Evolutionary conservation across 2,329 filamentous ascomycete species (phyloP), one percentile per base, ranked within the genome.

Genomic region (Fusarium buharicum): DNA sequence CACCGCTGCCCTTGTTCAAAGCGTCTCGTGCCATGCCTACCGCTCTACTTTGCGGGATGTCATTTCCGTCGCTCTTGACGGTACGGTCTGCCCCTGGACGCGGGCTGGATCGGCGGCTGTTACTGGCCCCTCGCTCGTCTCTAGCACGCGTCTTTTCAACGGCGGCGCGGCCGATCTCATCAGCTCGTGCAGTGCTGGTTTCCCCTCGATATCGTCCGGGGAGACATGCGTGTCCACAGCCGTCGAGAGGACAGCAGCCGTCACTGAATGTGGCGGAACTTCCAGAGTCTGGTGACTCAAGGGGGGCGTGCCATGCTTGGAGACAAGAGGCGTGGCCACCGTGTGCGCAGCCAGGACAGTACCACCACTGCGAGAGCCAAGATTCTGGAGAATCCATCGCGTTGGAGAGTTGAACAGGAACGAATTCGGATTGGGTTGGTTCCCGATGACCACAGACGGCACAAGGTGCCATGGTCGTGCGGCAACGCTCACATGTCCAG

Each of bases 181-280:
- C 84, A 28, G 78, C 78, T 4, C 79, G 75, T 3, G 76, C 76
- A 0, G 77, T 78, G 22, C 71, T 74, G 1, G 70, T 77, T 64
- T 85, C 82, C 7, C 81, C 76, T 5, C 83, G 79, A 74, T 85
- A 87, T 31, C 76, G 76, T 0, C 85, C 84, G 0, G 85, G 85
- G 0, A 89, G 77, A 59, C 86, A 89, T 24, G 84, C 84, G 66
- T 89, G 86, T 4, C 86, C 82, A 68, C 86, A 89, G 0, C 86
- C 86, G 59, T 88, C 85, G n/a, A 87, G 74, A 2, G 86, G 86
- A 62, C 86, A 89, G 71, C 82, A 87, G 0, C 86, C 86, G 43
- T 82, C 84, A 28, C 81, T 82, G 62, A 73, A 78, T 18, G 75
- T 74, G 27, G 66, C 59, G 1, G 70, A 62, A 1, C 62, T 59